Percentiles rank a stretch among this genome's conserved stretches.
Evolutionary conservation across 106 monocot species (phyloP).

Genomic region (Dendrobium catenatum): DNA sequence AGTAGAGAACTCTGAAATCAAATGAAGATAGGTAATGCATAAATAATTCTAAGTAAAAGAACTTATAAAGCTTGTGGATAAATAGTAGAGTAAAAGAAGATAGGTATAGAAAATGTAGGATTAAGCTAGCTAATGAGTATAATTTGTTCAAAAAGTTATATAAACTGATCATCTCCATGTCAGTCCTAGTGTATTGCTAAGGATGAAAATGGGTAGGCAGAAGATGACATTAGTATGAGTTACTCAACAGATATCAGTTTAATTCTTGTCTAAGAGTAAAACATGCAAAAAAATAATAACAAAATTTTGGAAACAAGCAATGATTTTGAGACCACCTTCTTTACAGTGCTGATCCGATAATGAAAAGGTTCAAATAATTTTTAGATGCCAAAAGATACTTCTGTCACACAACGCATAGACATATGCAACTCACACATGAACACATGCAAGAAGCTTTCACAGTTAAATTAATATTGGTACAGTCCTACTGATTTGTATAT

Average conservation of each 20-base stretch:
- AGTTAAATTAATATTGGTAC: not conserved
- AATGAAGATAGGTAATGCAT: not conserved
- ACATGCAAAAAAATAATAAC: not conserved
- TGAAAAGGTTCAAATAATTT: not conserved
- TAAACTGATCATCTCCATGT: not conserved
- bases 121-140: not conserved
- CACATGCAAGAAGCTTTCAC: not conserved
- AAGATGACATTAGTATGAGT: not conserved
- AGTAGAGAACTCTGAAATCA: no score
- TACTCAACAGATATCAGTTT: not conserved
- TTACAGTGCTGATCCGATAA: not conserved
- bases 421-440: not conserved
- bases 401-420: not conserved
- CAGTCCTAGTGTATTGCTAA: no score
- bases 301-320: not conserved
- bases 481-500: not conserved
- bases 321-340: not conserved
- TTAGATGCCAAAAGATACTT: not conserved
- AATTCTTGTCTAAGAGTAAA: not conserved
- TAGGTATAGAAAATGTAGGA: not conserved
- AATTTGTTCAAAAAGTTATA: not conserved
- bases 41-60: not conserved
- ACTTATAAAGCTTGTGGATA: not conserved
- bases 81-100: not conserved
- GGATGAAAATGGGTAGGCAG: not conserved